phyloP scores from a whole-genome alignment of 2,329 filamentous ascomycete genomes.

The Fusarium goolgardi region DNA sequence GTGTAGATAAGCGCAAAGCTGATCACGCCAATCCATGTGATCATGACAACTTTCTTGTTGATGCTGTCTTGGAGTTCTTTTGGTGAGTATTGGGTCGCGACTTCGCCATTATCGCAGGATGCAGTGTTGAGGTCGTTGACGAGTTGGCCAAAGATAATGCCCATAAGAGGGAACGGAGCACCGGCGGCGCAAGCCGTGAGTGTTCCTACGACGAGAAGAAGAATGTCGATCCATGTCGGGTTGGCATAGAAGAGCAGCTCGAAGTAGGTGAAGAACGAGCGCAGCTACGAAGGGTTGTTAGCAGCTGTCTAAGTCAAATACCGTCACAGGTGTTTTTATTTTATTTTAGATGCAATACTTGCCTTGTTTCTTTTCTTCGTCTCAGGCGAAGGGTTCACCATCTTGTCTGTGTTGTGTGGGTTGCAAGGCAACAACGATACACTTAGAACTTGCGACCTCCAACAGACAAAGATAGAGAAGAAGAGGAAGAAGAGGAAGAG shows the following conservation, averaged over 20 bases:
- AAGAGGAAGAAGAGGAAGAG: not conserved
- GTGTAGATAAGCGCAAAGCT: conserved; percentile 73
- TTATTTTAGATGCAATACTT: not conserved
- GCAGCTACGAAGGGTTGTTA: conserved; percentile 27
- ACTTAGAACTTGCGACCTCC: not conserved
- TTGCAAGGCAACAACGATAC: conserved; percentile 2
- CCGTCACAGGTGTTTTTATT: not conserved
- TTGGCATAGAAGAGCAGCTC: conserved; percentile 59
- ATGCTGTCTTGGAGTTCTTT: conserved; percentile 56
- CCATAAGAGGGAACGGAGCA: conserved; percentile 71
- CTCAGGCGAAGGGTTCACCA: conserved; percentile 23
- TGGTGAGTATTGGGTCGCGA: conserved; percentile 40
- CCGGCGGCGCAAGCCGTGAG: conserved; percentile 67
- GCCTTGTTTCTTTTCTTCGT: conserved; percentile 30
- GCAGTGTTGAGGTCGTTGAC: conserved; percentile 70
- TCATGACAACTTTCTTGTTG: conserved; percentile 67
- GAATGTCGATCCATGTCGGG: conserved; percentile 57
- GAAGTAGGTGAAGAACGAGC: conserved; percentile 55
- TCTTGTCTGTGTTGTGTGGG: conserved; percentile 14
- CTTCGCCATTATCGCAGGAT: conserved; percentile 58
- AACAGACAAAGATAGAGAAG: not conserved
- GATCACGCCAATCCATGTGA: conserved; percentile 73
- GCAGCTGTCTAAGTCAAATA: not conserved
- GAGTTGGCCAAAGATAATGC: conserved; percentile 72
- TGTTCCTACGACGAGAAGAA: conserved; percentile 57